Base-by-base conservation (phyloP, 2,329 filamentous ascomycete species). In the Stemphylium lycopersici region DNA sequence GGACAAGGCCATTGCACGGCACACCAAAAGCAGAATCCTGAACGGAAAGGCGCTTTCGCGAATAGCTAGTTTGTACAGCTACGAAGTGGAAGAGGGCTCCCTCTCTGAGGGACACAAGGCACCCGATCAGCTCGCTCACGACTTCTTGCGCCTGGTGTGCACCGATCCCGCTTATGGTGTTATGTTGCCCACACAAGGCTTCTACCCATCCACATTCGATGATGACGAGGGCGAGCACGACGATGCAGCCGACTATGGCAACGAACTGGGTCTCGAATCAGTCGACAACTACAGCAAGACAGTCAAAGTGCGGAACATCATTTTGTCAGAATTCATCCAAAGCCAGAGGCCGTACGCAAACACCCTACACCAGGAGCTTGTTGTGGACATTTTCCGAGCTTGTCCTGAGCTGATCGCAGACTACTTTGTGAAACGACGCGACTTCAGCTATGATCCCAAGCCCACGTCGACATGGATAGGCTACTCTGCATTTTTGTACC, bases 391-490 rank as follows among this genome's bases (percentile, higher is more conserved):
- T 31, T 96, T 99, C 70, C 82, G 81, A 58, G 85, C 85, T 6
- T 90, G 89, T 0, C 93, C 96, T 0, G 95, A 98, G 75, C 82
- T 98, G 3, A 85, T 96, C 1, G 89, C 91, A 38, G 87, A 92
- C 67, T 99, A 96, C 73, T 98, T 96, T 69, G 81, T 87, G 38
- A 87, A 85, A 70, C 93, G 91, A 69, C 85, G 88, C 20, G 71
- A 69, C 48, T 95, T 98, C 67, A 86, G 88, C 0, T 91, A 96
- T 59, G 93, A 98, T 37, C 93, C 95, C 0, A 98, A 96, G 70
- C 82, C 96, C 4, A 95, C 92, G 3, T 88, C 92, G 39, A 95
- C 92, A 0, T 99, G 95, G 95, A 90, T 98, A 63, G 93, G 93
- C 37, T 96, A 96, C 71, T 91, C 92, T 0, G 87, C 92, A 0